Conservation (phyloP, 2,329 filamentous ascomycete species). For the Ascochyta rabiei region DNA sequence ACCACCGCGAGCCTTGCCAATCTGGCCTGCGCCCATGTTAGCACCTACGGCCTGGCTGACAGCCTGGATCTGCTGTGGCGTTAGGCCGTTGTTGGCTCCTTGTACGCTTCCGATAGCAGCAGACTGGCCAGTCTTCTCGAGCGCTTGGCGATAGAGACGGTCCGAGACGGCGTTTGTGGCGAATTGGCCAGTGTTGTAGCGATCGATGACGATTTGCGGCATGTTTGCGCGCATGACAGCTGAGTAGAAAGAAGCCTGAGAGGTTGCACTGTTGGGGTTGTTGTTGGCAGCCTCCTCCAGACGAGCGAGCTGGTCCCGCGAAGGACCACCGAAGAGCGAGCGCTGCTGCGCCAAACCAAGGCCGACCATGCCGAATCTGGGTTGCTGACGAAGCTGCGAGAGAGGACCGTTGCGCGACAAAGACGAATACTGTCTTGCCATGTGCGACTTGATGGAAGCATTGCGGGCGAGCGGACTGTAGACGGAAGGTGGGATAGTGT, state of each 20-base stretch:
- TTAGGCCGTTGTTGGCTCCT: conserved; percentile 49
- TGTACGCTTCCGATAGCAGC: conserved; percentile 38
- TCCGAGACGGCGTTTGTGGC: conserved; percentile 81
- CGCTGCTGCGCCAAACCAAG: conserved; percentile 52
- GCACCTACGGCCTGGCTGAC: conserved; percentile 83
- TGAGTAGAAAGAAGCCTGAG: conserved; percentile 94
- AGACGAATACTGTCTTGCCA: conserved; percentile 49
- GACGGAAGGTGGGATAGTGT: conserved; percentile 32
- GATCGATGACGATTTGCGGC: conserved; percentile 89
- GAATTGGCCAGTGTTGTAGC: conserved; percentile 85
- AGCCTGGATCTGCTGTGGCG: conserved; percentile 71
- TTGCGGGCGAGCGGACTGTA: conserved; percentile 44
- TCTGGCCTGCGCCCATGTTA: conserved; percentile 69
- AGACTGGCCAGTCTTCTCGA: conserved; percentile 64
- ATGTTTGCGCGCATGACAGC: conserved; percentile 89
- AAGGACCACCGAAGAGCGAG: conserved; percentile 54
- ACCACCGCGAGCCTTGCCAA: conserved; percentile 62
- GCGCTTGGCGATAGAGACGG: conserved; percentile 76
- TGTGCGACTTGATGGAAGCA: conserved; percentile 31
- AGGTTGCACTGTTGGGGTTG: conserved; percentile 83
- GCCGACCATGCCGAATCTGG: conserved; percentile 42
- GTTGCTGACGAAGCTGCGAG: conserved; percentile 37
- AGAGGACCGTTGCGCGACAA: conserved; percentile 44
- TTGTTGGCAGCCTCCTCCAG: conserved; percentile 92
- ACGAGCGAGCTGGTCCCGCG: conserved; percentile 72